Evolutionary conservation across 345 rosid species (phyloP).

Genomic region (Moringa oleifera): DNA sequence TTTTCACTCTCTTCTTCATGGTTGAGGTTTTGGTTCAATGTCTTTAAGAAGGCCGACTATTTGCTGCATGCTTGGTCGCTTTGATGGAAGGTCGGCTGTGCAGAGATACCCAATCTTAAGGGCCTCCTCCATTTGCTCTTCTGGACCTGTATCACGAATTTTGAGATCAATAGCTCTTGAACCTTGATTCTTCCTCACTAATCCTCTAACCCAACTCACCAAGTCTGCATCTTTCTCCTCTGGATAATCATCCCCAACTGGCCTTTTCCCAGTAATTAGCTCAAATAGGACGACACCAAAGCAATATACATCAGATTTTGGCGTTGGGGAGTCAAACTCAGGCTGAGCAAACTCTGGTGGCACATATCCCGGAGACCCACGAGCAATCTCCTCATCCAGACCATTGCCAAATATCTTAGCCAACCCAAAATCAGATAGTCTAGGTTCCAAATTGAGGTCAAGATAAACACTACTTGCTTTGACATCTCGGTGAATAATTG

Average conservation of each 20-base stretch:
- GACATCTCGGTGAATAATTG: conserved; percentile 79
- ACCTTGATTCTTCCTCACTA: conserved; percentile 59
- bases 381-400: conserved; percentile 59
- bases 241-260: conserved; percentile 65
- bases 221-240: conserved; percentile 48
- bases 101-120: conserved; percentile 91
- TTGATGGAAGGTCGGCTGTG: conserved; percentile 77
- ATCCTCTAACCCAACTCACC: conserved; percentile 72
- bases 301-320: conserved; percentile 88
- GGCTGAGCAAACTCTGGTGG: conserved; percentile 77
- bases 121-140: conserved; percentile 69
- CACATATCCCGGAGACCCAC: conserved; percentile 68
- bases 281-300: conserved; percentile 83
- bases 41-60: conserved; percentile 95
- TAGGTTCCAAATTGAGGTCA: conserved; percentile 74
- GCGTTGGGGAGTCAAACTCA: conserved; percentile 52
- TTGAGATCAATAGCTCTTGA: conserved; percentile 69
- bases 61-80: conserved; percentile 96
- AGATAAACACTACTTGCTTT: conserved; percentile 89
- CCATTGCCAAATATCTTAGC: conserved; percentile 80
- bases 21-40: conserved; percentile 50
- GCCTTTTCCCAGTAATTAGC: conserved; percentile 74
- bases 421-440: conserved; percentile 83
- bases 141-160: conserved; percentile 56
- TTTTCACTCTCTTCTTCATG: conserved; percentile 25